phyloP scores from a whole-genome alignment of 2,329 filamentous ascomycete species.

The Phoma sp. region DNA sequence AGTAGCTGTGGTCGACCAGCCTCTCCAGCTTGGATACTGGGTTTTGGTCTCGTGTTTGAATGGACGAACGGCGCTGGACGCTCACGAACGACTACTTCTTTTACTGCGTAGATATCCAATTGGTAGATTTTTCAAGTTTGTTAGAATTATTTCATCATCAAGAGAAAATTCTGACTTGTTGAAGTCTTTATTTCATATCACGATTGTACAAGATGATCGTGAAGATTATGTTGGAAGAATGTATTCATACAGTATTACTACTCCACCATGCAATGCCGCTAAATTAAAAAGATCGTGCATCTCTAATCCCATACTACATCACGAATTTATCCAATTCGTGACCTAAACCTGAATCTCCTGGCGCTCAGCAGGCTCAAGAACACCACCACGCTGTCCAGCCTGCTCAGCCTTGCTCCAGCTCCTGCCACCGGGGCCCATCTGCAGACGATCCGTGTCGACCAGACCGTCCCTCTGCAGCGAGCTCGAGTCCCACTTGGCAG shows the following conservation, averaged over 20 bases:
- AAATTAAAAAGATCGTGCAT: conserved; percentile 9
- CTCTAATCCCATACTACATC: background rate
- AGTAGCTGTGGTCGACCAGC: no score
- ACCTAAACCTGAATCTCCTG: conserved; percentile 32
- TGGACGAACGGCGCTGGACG: no score
- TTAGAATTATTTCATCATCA: no score
- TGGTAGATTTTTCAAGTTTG: no score
- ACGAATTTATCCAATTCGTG: background rate
- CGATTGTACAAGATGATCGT: no score
- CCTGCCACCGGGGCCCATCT: conserved; percentile 41
- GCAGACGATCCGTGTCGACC: conserved; percentile 40
- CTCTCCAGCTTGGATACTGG: no score
- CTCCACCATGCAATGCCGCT: conserved; percentile 1
- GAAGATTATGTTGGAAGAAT: background rate
- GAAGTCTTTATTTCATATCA: no score
- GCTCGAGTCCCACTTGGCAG: conserved; percentile 57
- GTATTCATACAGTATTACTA: conserved; percentile 12
- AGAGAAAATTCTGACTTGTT: no score
- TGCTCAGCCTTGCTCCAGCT: conserved; percentile 45
- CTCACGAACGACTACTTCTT: no score
- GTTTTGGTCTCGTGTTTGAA: no score
- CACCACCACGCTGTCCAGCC: conserved; percentile 23
- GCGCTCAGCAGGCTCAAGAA: conserved; percentile 34
- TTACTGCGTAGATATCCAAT: no score
- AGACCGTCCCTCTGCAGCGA: conserved; percentile 41